phyloP scores from a whole-genome alignment of 352 stramenopile species.

The Globisporangium nunn region DNA sequence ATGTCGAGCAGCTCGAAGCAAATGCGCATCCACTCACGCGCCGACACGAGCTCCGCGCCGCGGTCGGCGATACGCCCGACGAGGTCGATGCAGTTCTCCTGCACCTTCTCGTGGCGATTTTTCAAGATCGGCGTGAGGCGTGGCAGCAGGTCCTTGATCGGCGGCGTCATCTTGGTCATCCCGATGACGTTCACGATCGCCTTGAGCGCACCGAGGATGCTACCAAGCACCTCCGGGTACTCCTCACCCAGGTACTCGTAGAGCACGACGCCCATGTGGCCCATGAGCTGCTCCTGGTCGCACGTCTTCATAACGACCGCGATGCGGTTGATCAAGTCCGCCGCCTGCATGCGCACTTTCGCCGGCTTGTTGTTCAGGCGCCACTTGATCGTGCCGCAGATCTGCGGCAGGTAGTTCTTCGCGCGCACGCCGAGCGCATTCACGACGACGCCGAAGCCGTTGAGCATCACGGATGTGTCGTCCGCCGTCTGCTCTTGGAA shows the following conservation, averaged over 20 bases:
- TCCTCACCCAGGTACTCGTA: conserved; percentile 99
- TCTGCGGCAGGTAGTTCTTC: conserved; percentile 98
- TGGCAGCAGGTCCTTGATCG: conserved; percentile 98
- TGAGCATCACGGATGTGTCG: conserved; percentile 93
- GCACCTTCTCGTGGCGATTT: conserved; percentile 99
- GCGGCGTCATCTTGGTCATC: conserved; percentile 99
- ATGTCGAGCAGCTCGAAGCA: conserved; percentile 99
- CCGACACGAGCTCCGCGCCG: conserved; percentile 96
- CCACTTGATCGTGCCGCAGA: conserved; percentile 99
- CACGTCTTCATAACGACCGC: conserved; percentile 98
- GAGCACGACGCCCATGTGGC: conserved; percentile 97
- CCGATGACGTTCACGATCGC: conserved; percentile 99
- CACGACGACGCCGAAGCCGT: conserved; percentile 97
- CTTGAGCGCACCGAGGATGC: conserved; percentile 96
- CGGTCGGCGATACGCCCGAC: conserved; percentile 98
- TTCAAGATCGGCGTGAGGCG: conserved; percentile 98
- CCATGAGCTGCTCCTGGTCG: conserved; percentile 98
- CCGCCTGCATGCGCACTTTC: conserved; percentile 98
- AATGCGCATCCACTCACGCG: conserved; percentile 99
- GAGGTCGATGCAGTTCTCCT: conserved; percentile 98
- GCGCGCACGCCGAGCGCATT: conserved; percentile 95
- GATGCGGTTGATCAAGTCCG: conserved; percentile 97
- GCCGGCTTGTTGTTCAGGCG: conserved; percentile 98
- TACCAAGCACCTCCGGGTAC: conserved; percentile 98
- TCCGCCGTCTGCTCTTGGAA: conserved; percentile 98